These are phyloP conservation scores for Diaporthe sp. DNA, from an alignment of 2,329 filamentous ascomycete species.

Conservation along the genomic window DNA sequence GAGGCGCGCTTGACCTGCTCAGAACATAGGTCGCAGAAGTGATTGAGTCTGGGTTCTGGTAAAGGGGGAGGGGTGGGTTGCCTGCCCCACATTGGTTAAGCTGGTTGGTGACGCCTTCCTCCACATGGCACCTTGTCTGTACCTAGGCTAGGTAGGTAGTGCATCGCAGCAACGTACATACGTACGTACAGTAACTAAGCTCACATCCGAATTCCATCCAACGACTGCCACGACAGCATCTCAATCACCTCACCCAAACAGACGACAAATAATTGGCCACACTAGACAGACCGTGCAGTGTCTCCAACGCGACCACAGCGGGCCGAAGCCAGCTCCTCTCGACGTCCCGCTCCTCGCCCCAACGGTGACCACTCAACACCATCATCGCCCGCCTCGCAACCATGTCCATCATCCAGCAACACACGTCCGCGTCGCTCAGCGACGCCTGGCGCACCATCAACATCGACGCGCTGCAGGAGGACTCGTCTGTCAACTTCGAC, in stretches of 20 bases:
- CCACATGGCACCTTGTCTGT: slow-evolving; percentile 19
- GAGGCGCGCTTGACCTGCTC: slow-evolving; percentile 65
- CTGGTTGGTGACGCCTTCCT: slow-evolving; percentile 30
- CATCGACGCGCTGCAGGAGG: slow-evolving; percentile 90
- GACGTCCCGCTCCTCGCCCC: neutral
- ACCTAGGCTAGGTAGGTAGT: neutral
- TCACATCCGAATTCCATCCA: neutral
- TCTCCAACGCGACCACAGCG: neutral
- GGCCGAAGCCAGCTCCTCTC: neutral
- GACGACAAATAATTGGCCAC: neutral
- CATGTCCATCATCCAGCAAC: slow-evolving; percentile 79
- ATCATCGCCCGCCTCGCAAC: slow-evolving; percentile 26
- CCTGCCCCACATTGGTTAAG: slow-evolving; percentile 22
- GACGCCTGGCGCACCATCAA: slow-evolving; percentile 90
- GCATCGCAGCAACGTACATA: neutral
- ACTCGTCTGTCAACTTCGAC: slow-evolving; percentile 93
- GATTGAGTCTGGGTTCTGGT: slow-evolving; percentile 43
- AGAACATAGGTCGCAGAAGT: slow-evolving; percentile 64
- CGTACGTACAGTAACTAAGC: neutral
- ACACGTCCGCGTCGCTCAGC: slow-evolving; percentile 70
- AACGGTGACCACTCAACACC: slow-evolving; percentile 5
- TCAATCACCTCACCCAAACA: neutral
- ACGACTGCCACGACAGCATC: neutral
- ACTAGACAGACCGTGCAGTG: neutral
- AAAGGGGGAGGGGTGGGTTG: slow-evolving; percentile 10